Base-by-base conservation (phyloP, 140 eudicot genomes). In the Oenanthe javanica region DNA sequence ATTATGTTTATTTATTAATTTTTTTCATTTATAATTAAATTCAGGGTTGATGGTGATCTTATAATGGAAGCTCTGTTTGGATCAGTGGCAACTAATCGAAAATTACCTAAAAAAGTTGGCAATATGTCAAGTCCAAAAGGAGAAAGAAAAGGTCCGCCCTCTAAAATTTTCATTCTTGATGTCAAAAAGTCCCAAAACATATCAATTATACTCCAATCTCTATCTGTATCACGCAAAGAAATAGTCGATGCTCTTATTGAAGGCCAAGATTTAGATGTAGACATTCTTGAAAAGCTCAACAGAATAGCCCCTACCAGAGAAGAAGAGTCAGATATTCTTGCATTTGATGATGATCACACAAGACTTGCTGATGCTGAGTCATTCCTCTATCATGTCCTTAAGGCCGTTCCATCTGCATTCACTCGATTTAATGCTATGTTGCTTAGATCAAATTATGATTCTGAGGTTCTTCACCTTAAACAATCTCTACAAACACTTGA, bases 11-110 rank as follows among this genome's bases (percentile, higher is more conserved):
- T 75, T n/a, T n/a, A n/a, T n/a, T n/a, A n/a, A n/a, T n/a, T n/a
- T n/a, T n/a, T n/a, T n/a, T n/a, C n/a, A n/a, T n/a, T 0, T 59
- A 8, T 4, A 7, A 57, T 57, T 13, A 4, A 27, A 57, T 81
- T 77, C 87, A 94, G 98, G 88, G 88, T 90, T 70, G 84, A 92
- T 82, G 97, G 84, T 76, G 97, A 89, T 75, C 91, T 92, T 61
- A n/a, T n/a, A n/a, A 94, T 94, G 98, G 97, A 94, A 90, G 98
- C 98, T 5, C 90, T 94, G 9, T 94, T 94, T 63, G 97, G 98
- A 46, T 86, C 85, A 2, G 97, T 94, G 10, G 97, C 97, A 5
- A 86, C 86, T 47, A 92, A 88, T 87, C 81, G 89, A 83, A 92
- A 84, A 77, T 90, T 96, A 48, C 94, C 97, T 13, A 81, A 79